A percentile compares a stretch with the other conserved stretches of the same genome.
These are phyloP conservation scores for Ophiocordyceps camponoti-leonardi DNA, from an alignment of 2,329 filamentous ascomycete genomes.

Conservation along the genomic window DNA sequence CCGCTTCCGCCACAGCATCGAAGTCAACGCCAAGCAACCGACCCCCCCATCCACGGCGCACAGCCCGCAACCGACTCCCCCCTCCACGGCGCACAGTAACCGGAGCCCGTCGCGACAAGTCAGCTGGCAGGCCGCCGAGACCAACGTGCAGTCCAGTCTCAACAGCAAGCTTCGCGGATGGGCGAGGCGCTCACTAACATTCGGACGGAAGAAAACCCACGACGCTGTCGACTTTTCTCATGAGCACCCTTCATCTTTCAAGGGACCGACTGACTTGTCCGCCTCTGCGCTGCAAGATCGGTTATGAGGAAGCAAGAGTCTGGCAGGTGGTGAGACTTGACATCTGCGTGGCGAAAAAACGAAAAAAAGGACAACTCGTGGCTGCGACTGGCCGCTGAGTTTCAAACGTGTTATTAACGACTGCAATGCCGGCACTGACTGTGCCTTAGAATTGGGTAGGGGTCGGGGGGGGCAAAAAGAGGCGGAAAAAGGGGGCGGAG, in stretches of 20 bases:
- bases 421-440: not conserved
- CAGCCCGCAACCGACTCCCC: not conserved
- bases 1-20: conserved; percentile 10
- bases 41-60: not conserved
- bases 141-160: conserved; percentile 11
- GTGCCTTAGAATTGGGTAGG: not conserved
- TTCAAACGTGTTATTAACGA: not conserved
- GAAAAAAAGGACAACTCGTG: not conserved
- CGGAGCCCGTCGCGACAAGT: conserved; percentile 6
- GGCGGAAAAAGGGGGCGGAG: not conserved
- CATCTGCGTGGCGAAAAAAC: not conserved
- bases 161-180: conserved; percentile 16
- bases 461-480: not conserved
- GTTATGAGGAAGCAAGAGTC: not conserved
- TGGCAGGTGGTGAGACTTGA: not conserved
- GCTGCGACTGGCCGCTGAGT: not conserved
- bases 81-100: not conserved
- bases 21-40: conserved; percentile 6
- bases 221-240: conserved; percentile 8
- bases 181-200: conserved; percentile 15
- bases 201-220: conserved; percentile 8
- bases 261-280: not conserved
- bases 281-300: not conserved
- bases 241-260: conserved; percentile 1
- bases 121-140: conserved; percentile 11